Evolutionary conservation across 2,329 filamentous ascomycete genomes (phyloP), one percentile per base, ranked within the genome.

Genomic region (Ophiostoma novo-ulmi): DNA sequence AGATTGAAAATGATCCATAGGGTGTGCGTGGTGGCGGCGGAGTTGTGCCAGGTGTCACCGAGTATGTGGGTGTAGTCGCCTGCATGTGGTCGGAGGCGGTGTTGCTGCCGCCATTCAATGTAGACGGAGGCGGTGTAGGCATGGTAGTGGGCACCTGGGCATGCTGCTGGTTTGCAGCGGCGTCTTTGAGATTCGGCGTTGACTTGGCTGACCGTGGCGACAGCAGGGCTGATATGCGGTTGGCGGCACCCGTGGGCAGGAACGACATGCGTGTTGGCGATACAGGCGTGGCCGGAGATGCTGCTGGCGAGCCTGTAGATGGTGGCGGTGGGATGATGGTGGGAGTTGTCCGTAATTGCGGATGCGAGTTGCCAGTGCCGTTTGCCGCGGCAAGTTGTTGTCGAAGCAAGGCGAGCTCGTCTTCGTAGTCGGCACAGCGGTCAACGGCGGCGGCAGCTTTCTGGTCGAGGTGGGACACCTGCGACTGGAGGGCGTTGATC

Each of bases 341-440:
- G 35, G 69, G 64, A 70, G 52, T 58, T 13, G 52, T n/a, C 22
- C 22, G 52, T 58, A 22, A 26, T 58, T 58, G 52, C 4, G 22
- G 17, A 1, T 26, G 52, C 8, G 73, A 31, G 71, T 71, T 6
- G 14, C 35, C 5, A 35, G 39, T 55, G 26, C 8, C 13, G 41
- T 55, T 63, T 2, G 44, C 22, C 8, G 74, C 73, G 20, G 71
- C 52, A 70, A 78, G 70, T 70, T 75, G 73, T 61, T 72, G 67
- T 66, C 87, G 87, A 70, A 93, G 82, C 64, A 80, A 82, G 64
- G 87, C 83, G 58, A 93, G 84, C 78, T 93, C 90, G 79, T 93
- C 91, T 80, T 94, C 91, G 83, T 93, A 93, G 81, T 93, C 89
- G 76, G 91, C 90, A 85, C 86, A 89, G 77, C 85, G 85, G 78